Evolutionary conservation across 257 asterid genomes (phyloP), one percentile per base, ranked within the genome.

Genomic region (Solanum chiquidenum): DNA sequence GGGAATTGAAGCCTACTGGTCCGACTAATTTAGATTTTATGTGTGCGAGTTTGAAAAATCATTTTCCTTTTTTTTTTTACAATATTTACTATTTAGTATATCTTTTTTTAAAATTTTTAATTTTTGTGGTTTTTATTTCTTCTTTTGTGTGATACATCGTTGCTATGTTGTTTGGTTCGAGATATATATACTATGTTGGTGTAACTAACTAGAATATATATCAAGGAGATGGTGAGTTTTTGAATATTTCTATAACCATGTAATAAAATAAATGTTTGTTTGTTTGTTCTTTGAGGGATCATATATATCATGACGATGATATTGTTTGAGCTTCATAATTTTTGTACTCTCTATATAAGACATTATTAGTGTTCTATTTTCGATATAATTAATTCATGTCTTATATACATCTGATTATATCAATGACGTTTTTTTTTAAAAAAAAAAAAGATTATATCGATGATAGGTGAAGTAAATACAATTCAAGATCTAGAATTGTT

Each of bases 1-100:
- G 95, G 98, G 97, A 90, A 93, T 93, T 64, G 96, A 95, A 95
- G 97, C 96, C 33, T 77, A 79, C 83, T 68, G 98, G 97, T 94
- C 98, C 96, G 96, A 92, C 35, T 46, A 80, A 80, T 80, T 80
- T 18, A 80, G 31, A 80, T 80, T 25, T 49, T 44, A 8, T 44
- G 84, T 7, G 73, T 42, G 66, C 2, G 23, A 73, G 83, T 18
- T 76, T 42, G 64, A 62, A 7, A 85, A 64, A 29, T 44, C 4
- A 29, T 46, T 29, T 79, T 14, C 13, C 4, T 77, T 79, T 25
- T 38, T 5, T 7, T 38, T 16, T 0, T 7, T 4, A 0, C 3
- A 9, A 23, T 23, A 79, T 79, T 7, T 25, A 35, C 27, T 80
- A 27, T 46, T 29, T 49, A 73, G 29, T 73, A 27, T 35, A 72